Percentiles rank a stretch among this genome's conserved stretches.
Conservation (phyloP, 2,329 filamentous ascomycete genomes). For the Eurotiales sp. region DNA sequence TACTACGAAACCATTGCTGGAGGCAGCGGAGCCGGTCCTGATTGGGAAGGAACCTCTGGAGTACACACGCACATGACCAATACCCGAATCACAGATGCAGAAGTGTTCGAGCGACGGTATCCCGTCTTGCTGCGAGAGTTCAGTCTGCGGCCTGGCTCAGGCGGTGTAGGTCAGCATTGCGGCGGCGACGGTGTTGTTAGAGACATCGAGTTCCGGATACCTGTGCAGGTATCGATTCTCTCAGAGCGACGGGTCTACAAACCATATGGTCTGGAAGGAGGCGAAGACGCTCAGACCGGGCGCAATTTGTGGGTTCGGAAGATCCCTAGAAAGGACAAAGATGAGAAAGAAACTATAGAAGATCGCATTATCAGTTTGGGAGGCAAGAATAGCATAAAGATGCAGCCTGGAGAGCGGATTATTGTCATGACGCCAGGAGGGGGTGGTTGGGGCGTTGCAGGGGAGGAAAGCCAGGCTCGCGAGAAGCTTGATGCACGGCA, state of each 20-base stretch:
- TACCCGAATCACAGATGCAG: conserved; percentile 75
- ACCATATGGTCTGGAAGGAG: conserved; percentile 77
- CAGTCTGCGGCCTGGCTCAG: conserved; percentile 58
- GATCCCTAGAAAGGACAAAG: conserved; percentile 48
- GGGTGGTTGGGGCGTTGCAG: conserved; percentile 42
- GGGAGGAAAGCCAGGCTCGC: conserved; percentile 49
- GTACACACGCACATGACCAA: conserved; percentile 89
- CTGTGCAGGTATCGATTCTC: conserved; percentile 72
- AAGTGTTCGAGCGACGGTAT: conserved; percentile 74
- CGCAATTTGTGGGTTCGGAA: conserved; percentile 79
- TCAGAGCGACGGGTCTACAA: conserved; percentile 68
- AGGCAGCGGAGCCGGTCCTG: conserved; percentile 67
- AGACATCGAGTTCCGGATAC: conserved; percentile 77
- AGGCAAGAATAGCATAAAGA: conserved; percentile 29
- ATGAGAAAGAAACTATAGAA: conserved; percentile 14
- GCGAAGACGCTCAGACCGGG: conserved; percentile 70
- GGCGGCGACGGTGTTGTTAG: conserved; percentile 75
- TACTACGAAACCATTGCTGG: conserved; percentile 84
- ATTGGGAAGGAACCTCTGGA: conserved; percentile 69
- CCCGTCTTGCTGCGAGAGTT: conserved; percentile 71
- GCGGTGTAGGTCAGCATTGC: conserved; percentile 61
- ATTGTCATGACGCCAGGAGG: conserved; percentile 37
- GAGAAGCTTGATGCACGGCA: conserved; percentile 55
- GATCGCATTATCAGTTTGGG: conserved; percentile 26
- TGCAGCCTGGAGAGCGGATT: conserved; percentile 36